Base-by-base conservation (phyloP, 2,329 filamentous ascomycete species). In the Colletotrichum tropicale region DNA sequence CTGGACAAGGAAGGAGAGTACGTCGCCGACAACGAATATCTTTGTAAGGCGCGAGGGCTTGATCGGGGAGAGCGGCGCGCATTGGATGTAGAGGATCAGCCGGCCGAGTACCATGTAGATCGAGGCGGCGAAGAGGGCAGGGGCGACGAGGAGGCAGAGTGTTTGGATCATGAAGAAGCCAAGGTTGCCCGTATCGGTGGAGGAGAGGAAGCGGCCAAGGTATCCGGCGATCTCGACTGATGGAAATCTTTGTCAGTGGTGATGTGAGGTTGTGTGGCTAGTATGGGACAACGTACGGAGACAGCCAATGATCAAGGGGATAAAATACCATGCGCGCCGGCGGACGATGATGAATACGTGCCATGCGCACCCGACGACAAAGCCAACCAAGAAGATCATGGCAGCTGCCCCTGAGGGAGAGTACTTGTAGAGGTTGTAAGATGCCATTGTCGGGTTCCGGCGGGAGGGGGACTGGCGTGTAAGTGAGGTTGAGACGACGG, bases 31-130 rank as follows among this genome's bases (percentile, higher is more conserved):
- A 8, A 78, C 67, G 43, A 78, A 78, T 15, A 76, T 43, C n/a
- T 66, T 71, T 21, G 77, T 78, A 6, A 77, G n/a, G 76, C 77
- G 74, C 6, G 74, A 76, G 7, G 81, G 76, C 5, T 74, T 79
- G 10, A 86, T 80, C 28, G 84, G 12, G 15, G 66, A 64, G 6
- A 64, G 34, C 8, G 28, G 9, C 36, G 55, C 62, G 8, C 26
- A 68, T 10, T 66, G 21, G 8, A 69, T 16, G 8, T 60, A 28
- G 5, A 32, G 36, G 8, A 77, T 52, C 13, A 75, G 43, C n/a
- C 75, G 75, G 13, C 71, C 71, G 6, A 75, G 61, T 4, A 76
- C 43, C 68, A 77, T 77, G 58, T 77, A 77, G 8, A 77, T 65
- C 26, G 67, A 69, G 18, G 72, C 72, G 8, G 75, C 75, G 26